Base-by-base conservation (phyloP, 164 flowering plant species). In the Stephania yunnanensis region DNA sequence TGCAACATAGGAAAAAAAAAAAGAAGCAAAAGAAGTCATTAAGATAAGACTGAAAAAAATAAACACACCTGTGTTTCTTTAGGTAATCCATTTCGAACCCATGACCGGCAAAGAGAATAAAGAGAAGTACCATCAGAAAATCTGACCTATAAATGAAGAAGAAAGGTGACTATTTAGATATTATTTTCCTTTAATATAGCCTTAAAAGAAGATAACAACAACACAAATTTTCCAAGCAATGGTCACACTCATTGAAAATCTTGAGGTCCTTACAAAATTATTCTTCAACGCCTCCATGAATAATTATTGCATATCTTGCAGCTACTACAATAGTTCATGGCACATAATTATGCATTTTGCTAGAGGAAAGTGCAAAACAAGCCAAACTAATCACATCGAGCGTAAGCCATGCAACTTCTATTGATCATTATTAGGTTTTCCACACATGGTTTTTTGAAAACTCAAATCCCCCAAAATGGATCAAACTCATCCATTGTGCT, bases 71-170 rank as follows among this genome's bases (percentile, higher is more conserved):
- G 96, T 55, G 36, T 82, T 81, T 89, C 93, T 84, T 90, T 90
- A 74, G 85, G 82, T 76, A 76, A 71, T 22, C 97, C 95, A 85
- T 94, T 92, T 82, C 84, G 88, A 76, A 91, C 83, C 98, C 97
- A 94, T 73, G 98, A 94, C 42, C 98, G 84, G 79, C 97, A 92
- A 73, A 90, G 93, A 44, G 92, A 81, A 84, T 94, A 94, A 13
- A 94, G 86, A 80, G 98, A 86, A 78, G 86, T 80, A 64, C 86
- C 89, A 46, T 94, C 96, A 11, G 85, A 71, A 72, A 91, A 75
- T 80, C 88, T 80, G 66, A 92, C 92, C 98, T 94, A 77, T 25
- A 88, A 79, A 68, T 75, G 19, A 76, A 7, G 76, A 42, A 58
- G 22, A 63, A 58, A 70, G 36, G 31, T 31, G 12, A 15, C 10